A percentile compares a stretch with the other conserved stretches of the same genome.
Conservation (phyloP, 2,329 filamentous ascomycete species). For the Stemphylium beticola region DNA sequence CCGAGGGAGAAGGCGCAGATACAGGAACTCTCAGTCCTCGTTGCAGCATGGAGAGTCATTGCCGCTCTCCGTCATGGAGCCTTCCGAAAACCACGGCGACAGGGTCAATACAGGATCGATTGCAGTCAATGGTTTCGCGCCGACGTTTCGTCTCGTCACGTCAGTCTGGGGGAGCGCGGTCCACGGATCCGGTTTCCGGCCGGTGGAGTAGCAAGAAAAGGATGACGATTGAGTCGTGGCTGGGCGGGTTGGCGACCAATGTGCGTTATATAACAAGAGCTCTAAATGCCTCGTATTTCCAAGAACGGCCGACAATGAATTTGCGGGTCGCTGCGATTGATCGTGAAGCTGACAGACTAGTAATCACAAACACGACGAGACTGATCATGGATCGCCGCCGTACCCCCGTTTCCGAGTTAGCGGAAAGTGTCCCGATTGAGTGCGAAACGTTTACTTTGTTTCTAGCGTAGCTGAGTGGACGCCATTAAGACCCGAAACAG, state of each 20-base stretch:
- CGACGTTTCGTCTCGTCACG: constrained; percentile 13
- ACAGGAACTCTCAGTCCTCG: constrained; percentile 28
- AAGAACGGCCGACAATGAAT: not conserved
- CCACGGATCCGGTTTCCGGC: constrained; percentile 18
- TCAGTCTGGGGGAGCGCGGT: constrained; percentile 16
- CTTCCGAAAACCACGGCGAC: constrained; percentile 8
- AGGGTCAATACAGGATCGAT: constrained; percentile 14
- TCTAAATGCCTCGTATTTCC: too few relatives aligned
- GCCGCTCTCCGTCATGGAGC: constrained; percentile 24
- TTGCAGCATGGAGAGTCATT: constrained; percentile 32
- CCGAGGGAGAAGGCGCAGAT: constrained; percentile 14
- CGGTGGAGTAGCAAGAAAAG: constrained; percentile 5
- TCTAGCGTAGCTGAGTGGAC: not conserved
- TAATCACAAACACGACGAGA: constrained; percentile 1
- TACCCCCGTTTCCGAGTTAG: constrained; percentile 5
- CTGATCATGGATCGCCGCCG: constrained; percentile 1
- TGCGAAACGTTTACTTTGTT: constrained; percentile 10
- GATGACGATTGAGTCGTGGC: constrained; percentile 13
- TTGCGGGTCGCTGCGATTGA: not conserved
- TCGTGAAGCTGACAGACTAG: not conserved
- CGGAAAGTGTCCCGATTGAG: constrained; percentile 5
- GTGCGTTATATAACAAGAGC: not conserved
- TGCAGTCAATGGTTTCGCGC: constrained; percentile 2
- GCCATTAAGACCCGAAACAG: constrained; percentile 1
- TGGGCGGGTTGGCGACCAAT: constrained; percentile 1